phyloP scores from a whole-genome alignment of 345 rosid genomes.

The Salix suchowensis region DNA sequence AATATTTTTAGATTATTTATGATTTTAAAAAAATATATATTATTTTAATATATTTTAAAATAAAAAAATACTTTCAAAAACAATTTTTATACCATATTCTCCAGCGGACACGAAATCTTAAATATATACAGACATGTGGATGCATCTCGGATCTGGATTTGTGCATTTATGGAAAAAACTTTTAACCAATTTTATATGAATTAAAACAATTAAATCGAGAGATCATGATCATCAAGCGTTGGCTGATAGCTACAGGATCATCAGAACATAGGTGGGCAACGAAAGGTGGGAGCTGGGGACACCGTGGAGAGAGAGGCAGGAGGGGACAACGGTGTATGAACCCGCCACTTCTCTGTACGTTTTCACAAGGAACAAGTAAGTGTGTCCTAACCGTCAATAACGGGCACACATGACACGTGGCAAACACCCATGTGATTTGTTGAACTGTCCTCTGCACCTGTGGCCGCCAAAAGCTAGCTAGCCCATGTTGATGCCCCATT shows the following conservation, averaged over 20 bases:
- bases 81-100: accelerated
- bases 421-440: constrained; percentile 27
- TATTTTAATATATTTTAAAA: too few relatives aligned
- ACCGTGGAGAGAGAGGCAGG: constrained; percentile 4
- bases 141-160: too few relatives aligned
- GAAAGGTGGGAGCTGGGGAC: neutral
- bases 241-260: neutral
- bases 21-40: too few relatives aligned
- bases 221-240: neutral
- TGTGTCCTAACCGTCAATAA: constrained; percentile 34
- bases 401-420: constrained; percentile 31
- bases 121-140: neutral
- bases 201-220: neutral
- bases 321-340: constrained; percentile 33
- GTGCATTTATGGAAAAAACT: neutral
- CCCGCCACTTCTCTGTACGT: constrained; percentile 18
- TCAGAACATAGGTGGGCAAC: constrained; percentile 3
- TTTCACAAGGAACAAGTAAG: constrained; percentile 25
- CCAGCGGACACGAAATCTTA: neutral
- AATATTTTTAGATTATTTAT: too few relatives aligned
- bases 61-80: too few relatives aligned
- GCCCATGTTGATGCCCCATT: neutral
- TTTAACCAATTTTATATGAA: neutral
- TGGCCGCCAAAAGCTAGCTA: neutral
- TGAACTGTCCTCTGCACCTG: neutral